Base-by-base conservation (phyloP, 805 yeast species). In the Cyberlindnera americana region DNA sequence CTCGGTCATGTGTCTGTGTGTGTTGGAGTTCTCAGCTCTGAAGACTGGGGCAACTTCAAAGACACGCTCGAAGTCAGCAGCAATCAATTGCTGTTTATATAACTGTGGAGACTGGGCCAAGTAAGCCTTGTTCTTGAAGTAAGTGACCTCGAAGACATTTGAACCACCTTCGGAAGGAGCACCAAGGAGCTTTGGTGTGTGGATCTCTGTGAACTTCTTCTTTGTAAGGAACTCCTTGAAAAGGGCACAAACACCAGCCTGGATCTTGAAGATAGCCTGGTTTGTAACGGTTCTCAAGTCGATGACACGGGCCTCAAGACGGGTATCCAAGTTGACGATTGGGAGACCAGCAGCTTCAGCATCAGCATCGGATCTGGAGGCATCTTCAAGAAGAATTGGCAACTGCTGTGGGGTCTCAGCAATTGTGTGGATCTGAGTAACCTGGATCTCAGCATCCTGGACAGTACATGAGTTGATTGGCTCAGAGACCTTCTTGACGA, bases 1-100 rank as follows among this genome's bases (percentile, higher is more conserved):
- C 69, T 93, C 99, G 41, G 99, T 93, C 95, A 93, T 83, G 68
- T 93, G 99, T 71, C 99, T 90, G 67, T 93, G 98, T 16, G 99
- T 91, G 73, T 93, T 90, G 47, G 98, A 91, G 75, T 93, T 91
- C 67, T 93, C 99, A 42, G 99, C 99, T 69, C 99, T 81, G 78
- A 93, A 93, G 31, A 93, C 98, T 26, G 99, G 98, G 2, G 93
- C 98, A 58, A 93, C 76, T 71, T 93, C 99, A 62, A 79, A 93
- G 35, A 93, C 99, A 57, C 78, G 80, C 72, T 93, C 99, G 57
- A 91, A 93, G 70, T 93, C 99, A 44, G 95, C 95, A 33, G 97
- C 96, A 67, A 93, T 93, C 64, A 91, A 78, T 75, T 91, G 96
- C 72, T 93, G 98, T 73, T 93, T 93, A 74, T 93, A 87, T 53